phyloP scores from a whole-genome alignment of 306 rosid species.

The Lathyrus oleraceus region DNA sequence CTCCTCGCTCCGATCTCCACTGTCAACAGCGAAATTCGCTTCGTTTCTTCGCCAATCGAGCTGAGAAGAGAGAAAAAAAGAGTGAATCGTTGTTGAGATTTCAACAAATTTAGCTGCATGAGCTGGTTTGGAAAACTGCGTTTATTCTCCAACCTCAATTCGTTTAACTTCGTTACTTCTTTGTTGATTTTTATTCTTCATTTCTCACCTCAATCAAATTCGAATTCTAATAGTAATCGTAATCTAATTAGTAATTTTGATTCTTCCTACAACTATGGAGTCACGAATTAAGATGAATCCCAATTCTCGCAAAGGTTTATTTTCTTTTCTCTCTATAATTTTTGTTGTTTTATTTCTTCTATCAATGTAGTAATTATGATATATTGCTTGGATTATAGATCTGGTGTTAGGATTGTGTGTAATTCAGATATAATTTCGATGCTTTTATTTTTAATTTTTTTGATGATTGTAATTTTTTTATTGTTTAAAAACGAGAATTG shows the following conservation, averaged over 20 bases:
- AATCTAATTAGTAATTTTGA: conserved; percentile 26
- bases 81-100: background rate
- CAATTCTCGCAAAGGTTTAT: conserved; percentile 75
- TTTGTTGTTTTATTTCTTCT: background rate
- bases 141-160: conserved; percentile 67
- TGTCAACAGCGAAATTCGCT: background rate
- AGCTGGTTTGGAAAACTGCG: conserved; percentile 92
- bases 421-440: background rate
- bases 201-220: conserved; percentile 67
- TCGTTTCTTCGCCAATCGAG: conserved; percentile 10
- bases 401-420: background rate
- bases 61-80: conserved; percentile 3
- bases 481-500: background rate
- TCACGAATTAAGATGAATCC: conserved; percentile 66
- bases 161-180: conserved; percentile 73
- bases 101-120: conserved; percentile 70
- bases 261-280: conserved; percentile 57
- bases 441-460: background rate
- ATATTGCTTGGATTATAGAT: conserved; percentile 1
- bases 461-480: background rate
- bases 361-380: background rate
- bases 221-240: background rate
- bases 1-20: background rate
- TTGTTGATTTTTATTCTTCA: conserved; percentile 79
- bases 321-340: background rate